Conservation (phyloP, 352 stramenopile species). For the Pseudoperonospora humuli region DNA sequence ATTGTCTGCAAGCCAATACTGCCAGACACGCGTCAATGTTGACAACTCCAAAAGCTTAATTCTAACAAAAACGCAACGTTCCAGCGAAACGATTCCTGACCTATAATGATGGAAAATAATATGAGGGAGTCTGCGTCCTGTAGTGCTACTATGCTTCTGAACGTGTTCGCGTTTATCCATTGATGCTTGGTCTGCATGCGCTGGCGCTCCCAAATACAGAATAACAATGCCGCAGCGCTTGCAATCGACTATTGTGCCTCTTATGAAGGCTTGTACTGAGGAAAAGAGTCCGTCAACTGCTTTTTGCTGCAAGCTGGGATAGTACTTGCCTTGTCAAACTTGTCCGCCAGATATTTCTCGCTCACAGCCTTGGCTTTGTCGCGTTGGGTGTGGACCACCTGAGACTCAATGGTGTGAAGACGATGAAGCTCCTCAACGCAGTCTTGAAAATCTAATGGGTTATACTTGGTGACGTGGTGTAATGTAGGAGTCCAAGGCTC, state of each 20-base stretch:
- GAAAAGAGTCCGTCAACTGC: conserved; percentile 45
- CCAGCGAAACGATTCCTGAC: conserved; percentile 15
- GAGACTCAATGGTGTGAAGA: conserved; percentile 50
- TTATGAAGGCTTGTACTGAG: conserved; percentile 21
- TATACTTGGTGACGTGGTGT: conserved; percentile 74
- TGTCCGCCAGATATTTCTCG: conserved; percentile 72
- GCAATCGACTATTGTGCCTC: conserved; percentile 1
- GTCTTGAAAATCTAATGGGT: conserved; percentile 50
- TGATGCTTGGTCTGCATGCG: conserved; percentile 2
- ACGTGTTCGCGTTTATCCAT: conserved; percentile 4
- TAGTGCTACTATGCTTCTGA: conserved; percentile 16
- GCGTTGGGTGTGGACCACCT: conserved; percentile 51
- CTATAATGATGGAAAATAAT: conserved; percentile 33
- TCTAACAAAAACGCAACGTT: background rate
- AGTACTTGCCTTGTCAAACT: conserved; percentile 48
- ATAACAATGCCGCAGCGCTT: conserved; percentile 3
- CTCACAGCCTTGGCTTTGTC: conserved; percentile 79
- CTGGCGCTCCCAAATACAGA: conserved; percentile 4
- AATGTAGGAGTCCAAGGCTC: conserved; percentile 73
- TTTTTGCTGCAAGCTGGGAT: conserved; percentile 37
- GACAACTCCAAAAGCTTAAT: no score
- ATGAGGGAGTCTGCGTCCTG: conserved; percentile 13
- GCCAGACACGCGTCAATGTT: no score
- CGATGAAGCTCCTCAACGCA: conserved; percentile 61
- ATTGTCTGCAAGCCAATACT: no score